Evolutionary conservation across 2,329 filamentous ascomycete genomes (phyloP).

Genomic region (Fusarium keratoplasticum): DNA sequence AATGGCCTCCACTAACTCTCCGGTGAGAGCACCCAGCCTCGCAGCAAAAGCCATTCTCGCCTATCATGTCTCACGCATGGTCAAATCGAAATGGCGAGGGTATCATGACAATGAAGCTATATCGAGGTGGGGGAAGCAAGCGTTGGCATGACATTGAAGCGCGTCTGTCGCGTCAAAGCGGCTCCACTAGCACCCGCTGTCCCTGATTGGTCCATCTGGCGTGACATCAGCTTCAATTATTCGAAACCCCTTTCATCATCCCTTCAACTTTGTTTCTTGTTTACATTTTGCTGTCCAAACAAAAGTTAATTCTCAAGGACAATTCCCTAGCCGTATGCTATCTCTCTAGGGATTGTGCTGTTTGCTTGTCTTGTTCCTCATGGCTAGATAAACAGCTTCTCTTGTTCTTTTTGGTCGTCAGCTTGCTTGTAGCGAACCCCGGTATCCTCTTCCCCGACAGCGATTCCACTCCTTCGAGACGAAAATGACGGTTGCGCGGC

Average conservation of each 20-base stretch:
- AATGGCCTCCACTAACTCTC: slow-evolving; percentile 76
- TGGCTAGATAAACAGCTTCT: slow-evolving; percentile 32
- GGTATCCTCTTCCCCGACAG: background rate
- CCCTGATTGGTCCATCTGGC: slow-evolving; percentile 33
- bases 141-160: slow-evolving; percentile 15
- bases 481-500: slow-evolving; percentile 86
- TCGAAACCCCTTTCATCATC: slow-evolving; percentile 37
- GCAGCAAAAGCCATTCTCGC: slow-evolving; percentile 76
- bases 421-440: slow-evolving; percentile 7
- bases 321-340: background rate
- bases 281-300: background rate
- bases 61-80: slow-evolving; percentile 28
- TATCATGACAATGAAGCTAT: slow-evolving; percentile 31
- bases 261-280: background rate
- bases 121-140: slow-evolving; percentile 20
- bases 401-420: slow-evolving; percentile 19
- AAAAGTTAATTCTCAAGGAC: background rate
- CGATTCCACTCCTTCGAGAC: slow-evolving; percentile 3
- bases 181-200: slow-evolving; percentile 23
- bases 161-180: slow-evolving; percentile 41
- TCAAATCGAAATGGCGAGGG: slow-evolving; percentile 18
- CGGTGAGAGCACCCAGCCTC: slow-evolving; percentile 71
- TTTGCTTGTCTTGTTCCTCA: slow-evolving; percentile 2
- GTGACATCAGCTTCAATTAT: slow-evolving; percentile 40
- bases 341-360: background rate